Conservation (phyloP, 192 early-diverging fungal species). For the Coemansia sp. region DNA sequence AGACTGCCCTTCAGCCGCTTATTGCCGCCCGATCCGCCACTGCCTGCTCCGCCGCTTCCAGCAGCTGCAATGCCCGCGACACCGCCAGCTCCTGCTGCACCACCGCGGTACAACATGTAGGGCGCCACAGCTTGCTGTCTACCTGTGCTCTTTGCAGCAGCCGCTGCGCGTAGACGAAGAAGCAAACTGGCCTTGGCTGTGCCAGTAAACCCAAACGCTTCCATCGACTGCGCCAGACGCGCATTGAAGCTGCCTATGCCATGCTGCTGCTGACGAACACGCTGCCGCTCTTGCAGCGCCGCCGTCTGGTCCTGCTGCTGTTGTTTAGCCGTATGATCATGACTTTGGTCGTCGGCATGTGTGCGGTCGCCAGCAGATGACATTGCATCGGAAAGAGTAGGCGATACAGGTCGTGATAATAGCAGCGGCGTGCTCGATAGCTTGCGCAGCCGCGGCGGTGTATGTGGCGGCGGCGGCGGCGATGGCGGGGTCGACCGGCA, state of each 20-base stretch:
- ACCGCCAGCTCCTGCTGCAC: neutral
- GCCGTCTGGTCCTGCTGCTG: neutral
- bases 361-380: neutral
- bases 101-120: conserved; percentile 36
- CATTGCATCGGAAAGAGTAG: conserved; percentile 9
- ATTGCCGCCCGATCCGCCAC: neutral
- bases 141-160: conserved; percentile 48
- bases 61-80: neutral
- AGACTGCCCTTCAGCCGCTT: neutral
- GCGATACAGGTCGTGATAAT: conserved; percentile 24
- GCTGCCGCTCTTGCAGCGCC: conserved; percentile 4
- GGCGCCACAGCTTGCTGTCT: conserved; percentile 49
- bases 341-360: neutral
- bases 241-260: conserved; percentile 39
- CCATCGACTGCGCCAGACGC: conserved; percentile 51
- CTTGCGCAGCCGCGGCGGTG: conserved; percentile 23
- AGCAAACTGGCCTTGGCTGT: conserved; percentile 45
- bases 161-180: conserved; percentile 46
- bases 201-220: conserved; percentile 51
- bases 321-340: neutral
- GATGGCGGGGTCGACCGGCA: conserved; percentile 51
- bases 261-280: conserved; percentile 14
- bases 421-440: conserved; percentile 27
- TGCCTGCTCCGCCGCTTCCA: neutral
- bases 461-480: conserved; percentile 33